These are phyloP conservation scores for Colletotrichum gloeosporioides DNA, from an alignment of 2,329 filamentous ascomycete species.

Conservation along the genomic window DNA sequence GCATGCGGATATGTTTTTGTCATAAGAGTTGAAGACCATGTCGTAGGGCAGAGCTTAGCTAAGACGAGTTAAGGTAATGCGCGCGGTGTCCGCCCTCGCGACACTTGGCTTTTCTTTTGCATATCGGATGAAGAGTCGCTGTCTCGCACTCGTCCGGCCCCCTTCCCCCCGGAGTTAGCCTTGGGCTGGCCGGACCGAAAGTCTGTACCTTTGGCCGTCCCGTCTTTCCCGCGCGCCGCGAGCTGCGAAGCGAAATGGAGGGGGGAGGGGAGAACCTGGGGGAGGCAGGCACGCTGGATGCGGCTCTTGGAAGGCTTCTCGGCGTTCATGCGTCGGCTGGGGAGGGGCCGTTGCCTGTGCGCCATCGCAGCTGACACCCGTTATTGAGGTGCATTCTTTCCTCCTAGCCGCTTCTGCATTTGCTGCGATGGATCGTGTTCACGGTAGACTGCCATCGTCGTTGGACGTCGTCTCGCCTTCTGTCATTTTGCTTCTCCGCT, in stretches of 20 bases:
- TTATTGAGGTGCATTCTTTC: not conserved
- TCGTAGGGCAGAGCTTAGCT: not conserved
- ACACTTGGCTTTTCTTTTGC: not conserved
- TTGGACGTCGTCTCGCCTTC: not conserved
- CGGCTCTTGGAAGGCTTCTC: conserved; percentile 11
- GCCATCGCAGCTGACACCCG: not conserved
- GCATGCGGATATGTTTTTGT: not conserved
- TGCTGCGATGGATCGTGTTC: not conserved
- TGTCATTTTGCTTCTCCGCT: not conserved
- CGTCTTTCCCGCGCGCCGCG: not conserved
- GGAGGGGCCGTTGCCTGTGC: not conserved
- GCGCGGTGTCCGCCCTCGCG: not conserved
- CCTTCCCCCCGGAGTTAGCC: not conserved
- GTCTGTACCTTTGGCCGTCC: not conserved
- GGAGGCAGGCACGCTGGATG: not conserved
- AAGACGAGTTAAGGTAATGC: not conserved
- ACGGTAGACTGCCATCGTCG: not conserved
- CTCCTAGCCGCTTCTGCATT: not conserved
- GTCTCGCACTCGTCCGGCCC: not conserved
- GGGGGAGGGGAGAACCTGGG: not conserved
- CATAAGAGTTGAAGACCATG: not conserved
- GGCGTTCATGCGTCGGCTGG: not conserved
- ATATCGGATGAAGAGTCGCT: not conserved
- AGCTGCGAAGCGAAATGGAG: not conserved
- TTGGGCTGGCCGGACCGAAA: not conserved